Evolutionary conservation across 1,139 yeast species (phyloP), one percentile per base, ranked within the genome.

Genomic region (Arxiozyma slooffiae): DNA sequence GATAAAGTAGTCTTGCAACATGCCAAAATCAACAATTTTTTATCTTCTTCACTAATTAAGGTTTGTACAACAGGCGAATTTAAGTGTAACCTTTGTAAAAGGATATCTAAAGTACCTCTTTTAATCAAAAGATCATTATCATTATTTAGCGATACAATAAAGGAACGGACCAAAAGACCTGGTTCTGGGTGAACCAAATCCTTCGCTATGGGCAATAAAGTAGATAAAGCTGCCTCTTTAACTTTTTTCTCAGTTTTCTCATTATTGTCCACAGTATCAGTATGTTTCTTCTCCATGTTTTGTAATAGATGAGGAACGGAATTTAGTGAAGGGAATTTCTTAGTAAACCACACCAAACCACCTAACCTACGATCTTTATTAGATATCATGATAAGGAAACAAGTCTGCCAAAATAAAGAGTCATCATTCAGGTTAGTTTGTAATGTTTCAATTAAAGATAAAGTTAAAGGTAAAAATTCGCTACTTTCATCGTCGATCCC

Each of bases 401-500:
- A 67, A 50, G 83, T 76, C 58, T 82, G 92, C 98, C 98, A 92
- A 66, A 90, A 92, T 57, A 84, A 80, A 1, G 81, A 66, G 60
- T 87, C 89, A 61, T 88, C 82, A 41, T 72, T 71, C 36, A 88
- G 65, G 47, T 79, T 78, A n/a, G 55, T 58, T 57, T 81, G 80
- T 59, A 89, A 74, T 2, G 70, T 66, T 49, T 82, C 90, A 49
- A 92, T 71, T 41, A 90, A 64, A 1, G 71, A 70, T 51, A 88
- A 58, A 1, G 81, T 77, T 4, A 81, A 78, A 17, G 72, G 74
- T 62, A 85, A 90, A 37, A 83, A 80, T 61, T 92, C 98, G 21
- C 92, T 82, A 45, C 88, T 79, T 57, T 89, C 96, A 59, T 92
- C 97, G 58, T 92, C 98, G 47, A 94, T 75, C 0, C 96, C 96